Conservation (phyloP, 208 protist genomes). For the Lotmaria passim region DNA sequence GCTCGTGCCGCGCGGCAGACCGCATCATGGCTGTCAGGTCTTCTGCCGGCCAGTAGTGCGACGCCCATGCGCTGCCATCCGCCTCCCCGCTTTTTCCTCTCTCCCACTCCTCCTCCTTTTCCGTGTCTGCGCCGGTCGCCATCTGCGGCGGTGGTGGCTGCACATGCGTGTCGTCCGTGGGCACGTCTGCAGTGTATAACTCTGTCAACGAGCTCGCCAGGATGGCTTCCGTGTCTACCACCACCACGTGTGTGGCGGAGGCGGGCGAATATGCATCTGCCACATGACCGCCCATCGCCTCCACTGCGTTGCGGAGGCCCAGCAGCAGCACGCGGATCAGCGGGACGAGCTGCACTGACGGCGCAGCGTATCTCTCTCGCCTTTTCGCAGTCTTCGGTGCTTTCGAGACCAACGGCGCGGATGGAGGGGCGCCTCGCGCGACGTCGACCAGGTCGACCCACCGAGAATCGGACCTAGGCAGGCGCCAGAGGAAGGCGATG, state of each 20-base stretch:
- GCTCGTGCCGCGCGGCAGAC: conserved; percentile 24
- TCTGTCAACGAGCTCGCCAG: conserved; percentile 29
- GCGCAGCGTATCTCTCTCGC: background rate
- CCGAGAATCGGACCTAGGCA: conserved; percentile 12
- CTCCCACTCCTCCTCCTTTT: background rate
- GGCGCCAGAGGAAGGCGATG: conserved; percentile 45
- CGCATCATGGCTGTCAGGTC: conserved; percentile 7
- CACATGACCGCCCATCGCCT: conserved; percentile 61
- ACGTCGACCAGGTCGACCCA: background rate
- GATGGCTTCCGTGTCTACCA: conserved; percentile 63
- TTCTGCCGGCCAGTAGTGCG: conserved; percentile 30
- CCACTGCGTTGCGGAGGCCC: conserved; percentile 52
- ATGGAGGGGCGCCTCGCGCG: background rate
- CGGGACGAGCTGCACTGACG: conserved; percentile 15
- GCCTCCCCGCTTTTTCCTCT: background rate
- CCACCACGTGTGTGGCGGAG: conserved; percentile 74
- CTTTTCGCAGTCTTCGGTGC: background rate
- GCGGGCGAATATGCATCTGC: conserved; percentile 41
- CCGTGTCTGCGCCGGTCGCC: too few relatives aligned
- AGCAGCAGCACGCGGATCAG: conserved; percentile 57
- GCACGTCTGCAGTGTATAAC: conserved; percentile 13
- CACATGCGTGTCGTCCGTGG: background rate
- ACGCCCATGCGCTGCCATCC: background rate
- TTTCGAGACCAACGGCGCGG: background rate
- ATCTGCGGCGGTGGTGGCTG: background rate